Percentiles rank a stretch among this genome's conserved stretches.
These are phyloP conservation scores for Verticillium longisporum DNA, from an alignment of 2,329 filamentous ascomycete genomes.

Conservation along the genomic window DNA sequence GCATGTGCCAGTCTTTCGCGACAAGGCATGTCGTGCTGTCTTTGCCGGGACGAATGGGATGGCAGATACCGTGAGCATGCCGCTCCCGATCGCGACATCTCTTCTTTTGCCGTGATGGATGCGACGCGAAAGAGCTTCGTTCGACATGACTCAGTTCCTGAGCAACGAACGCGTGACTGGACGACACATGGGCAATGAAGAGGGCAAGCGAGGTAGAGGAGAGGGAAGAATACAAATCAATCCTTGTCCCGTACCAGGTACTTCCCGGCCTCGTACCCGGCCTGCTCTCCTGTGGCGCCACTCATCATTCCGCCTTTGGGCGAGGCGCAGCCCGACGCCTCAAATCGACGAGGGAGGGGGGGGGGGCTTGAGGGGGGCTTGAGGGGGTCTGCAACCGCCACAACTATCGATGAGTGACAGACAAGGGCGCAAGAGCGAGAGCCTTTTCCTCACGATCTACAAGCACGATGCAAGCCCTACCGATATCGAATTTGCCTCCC, in stretches of 20 bases:
- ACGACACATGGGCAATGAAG: not conserved
- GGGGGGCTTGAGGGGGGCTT: too few relatives aligned
- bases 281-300: not conserved
- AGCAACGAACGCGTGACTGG: not conserved
- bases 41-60: not conserved
- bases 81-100: not conserved
- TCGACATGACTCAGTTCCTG: not conserved
- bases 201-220: not conserved
- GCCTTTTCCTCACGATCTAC: not conserved
- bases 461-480: not conserved
- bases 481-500: not conserved
- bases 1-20: not conserved
- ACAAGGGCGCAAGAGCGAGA: not conserved
- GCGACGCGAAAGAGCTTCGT: not conserved
- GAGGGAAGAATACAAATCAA: not conserved
- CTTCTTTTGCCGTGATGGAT: not conserved
- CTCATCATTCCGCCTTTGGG: not conserved
- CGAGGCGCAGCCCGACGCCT: not conserved
- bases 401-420: not conserved
- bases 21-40: not conserved
- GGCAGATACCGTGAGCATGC: not conserved
- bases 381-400: not conserved
- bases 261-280: not conserved
- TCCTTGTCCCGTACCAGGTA: not conserved
- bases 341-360: not conserved